Evolutionary conservation across 2,329 filamentous ascomycete genomes (phyloP).

Genomic region (Neopestalotiopsis rosae): DNA sequence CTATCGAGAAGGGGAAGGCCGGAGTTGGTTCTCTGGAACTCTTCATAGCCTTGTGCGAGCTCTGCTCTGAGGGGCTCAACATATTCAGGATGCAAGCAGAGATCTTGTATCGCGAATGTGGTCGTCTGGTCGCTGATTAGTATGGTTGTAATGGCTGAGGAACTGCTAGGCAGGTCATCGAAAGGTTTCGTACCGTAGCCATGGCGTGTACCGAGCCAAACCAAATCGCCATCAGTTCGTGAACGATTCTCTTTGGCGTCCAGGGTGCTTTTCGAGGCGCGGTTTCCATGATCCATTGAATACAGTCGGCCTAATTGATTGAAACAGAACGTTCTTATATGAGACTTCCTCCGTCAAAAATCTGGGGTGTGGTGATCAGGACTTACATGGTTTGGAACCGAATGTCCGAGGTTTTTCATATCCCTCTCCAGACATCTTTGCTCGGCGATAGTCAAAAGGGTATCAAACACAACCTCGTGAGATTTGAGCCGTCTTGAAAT

Average conservation of each 20-base stretch:
- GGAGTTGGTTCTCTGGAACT: neutral
- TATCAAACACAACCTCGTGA: too few relatives aligned
- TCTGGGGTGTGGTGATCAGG: too few relatives aligned
- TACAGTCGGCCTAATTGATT: conserved; percentile 3
- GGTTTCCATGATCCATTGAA: conserved; percentile 16
- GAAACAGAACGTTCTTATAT: too few relatives aligned
- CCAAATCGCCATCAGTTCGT: conserved; percentile 13
- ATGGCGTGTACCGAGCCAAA: conserved; percentile 14
- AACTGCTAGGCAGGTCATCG: neutral
- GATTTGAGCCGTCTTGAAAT: too few relatives aligned
- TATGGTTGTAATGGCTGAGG: neutral
- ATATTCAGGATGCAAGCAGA: conserved; percentile 1
- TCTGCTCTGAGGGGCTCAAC: neutral
- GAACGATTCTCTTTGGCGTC: conserved; percentile 1
- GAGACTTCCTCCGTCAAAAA: too few relatives aligned
- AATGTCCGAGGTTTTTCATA: too few relatives aligned
- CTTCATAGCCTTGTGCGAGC: neutral
- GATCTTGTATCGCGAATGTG: conserved; percentile 8
- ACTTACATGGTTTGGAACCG: too few relatives aligned
- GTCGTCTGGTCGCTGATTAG: neutral
- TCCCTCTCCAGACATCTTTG: too few relatives aligned
- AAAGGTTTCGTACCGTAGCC: neutral
- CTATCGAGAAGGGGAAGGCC: conserved; percentile 14
- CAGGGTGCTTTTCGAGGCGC: conserved; percentile 6
- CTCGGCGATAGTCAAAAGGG: too few relatives aligned